Evolutionary conservation across 495 filamentous ascomycete genomes (phyloP).

Genomic region (Aspergillus panamensis): DNA sequence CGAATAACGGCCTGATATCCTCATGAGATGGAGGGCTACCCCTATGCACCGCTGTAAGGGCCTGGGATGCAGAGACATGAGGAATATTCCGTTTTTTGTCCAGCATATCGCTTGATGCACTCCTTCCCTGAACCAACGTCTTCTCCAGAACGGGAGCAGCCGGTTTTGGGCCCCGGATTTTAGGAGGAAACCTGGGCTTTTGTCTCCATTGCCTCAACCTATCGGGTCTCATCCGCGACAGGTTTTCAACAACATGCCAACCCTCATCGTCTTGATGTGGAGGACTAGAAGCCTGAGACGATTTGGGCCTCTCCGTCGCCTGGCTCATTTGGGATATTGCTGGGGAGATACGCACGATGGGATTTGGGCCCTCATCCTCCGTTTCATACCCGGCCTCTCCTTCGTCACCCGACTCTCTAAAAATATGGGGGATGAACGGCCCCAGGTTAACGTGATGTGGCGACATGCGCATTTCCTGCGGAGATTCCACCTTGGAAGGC

Average conservation of each 20-base stretch:
- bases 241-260: slow-evolving; percentile 41
- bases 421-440: slow-evolving; percentile 39
- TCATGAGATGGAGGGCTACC: slow-evolving; percentile 30
- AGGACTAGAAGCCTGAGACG: slow-evolving; percentile 29
- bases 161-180: slow-evolving; percentile 32
- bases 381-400: slow-evolving; percentile 44
- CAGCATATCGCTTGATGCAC: slow-evolving; percentile 31
- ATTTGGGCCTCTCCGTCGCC: slow-evolving; percentile 29
- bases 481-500: slow-evolving; percentile 33
- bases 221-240: slow-evolving; percentile 18
- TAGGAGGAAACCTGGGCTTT: slow-evolving; percentile 26
- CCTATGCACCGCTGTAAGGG: slow-evolving; percentile 40
- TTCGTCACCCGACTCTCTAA: slow-evolving; percentile 29
- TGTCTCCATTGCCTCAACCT: slow-evolving; percentile 17
- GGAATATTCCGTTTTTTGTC: slow-evolving; percentile 23
- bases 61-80: slow-evolving; percentile 35
- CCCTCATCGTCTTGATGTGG: slow-evolving; percentile 27
- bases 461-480: slow-evolving; percentile 26
- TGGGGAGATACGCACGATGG: slow-evolving; percentile 27
- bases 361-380: slow-evolving; percentile 34
- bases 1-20: slow-evolving; percentile 7
- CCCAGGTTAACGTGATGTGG: slow-evolving; percentile 31
- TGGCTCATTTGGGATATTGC: slow-evolving; percentile 36
- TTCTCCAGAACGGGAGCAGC: slow-evolving; percentile 35
- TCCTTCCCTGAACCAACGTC: slow-evolving; percentile 31